Evolutionary conservation across 345 rosid species (phyloP).

Genomic region (Schrenkiella parvula): DNA sequence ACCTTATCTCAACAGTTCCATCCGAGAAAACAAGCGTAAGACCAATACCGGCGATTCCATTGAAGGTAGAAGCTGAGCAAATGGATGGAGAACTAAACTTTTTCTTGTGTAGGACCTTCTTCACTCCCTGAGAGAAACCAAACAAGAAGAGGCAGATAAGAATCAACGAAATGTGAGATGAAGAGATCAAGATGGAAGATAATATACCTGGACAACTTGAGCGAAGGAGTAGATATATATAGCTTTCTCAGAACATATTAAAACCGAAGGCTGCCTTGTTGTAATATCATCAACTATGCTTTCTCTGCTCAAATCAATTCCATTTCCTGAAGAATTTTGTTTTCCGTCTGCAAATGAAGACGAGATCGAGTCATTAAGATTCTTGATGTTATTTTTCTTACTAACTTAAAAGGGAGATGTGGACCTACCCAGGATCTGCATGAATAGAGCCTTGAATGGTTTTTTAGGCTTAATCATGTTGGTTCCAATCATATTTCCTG

Average conservation of each 20-base stretch:
- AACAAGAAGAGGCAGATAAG: neutral
- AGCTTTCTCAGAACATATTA: constrained; percentile 85
- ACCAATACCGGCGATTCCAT: constrained; percentile 53
- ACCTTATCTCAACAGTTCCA: constrained; percentile 87
- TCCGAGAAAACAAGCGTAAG: constrained; percentile 60
- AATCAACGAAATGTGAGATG: neutral
- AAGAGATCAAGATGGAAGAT: neutral
- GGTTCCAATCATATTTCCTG: constrained; percentile 62
- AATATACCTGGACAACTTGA: constrained; percentile 48
- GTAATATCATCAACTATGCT: constrained; percentile 41
- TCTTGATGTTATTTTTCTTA: neutral
- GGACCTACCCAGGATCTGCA: constrained; percentile 68
- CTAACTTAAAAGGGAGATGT: neutral
- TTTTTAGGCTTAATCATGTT: constrained; percentile 68
- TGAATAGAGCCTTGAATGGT: constrained; percentile 71
- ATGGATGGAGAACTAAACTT: constrained; percentile 64
- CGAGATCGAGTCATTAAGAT: neutral
- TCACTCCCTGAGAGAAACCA: constrained; percentile 47
- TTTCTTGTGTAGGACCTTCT: constrained; percentile 79
- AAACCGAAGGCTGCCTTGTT: constrained; percentile 48
- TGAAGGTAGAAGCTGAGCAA: constrained; percentile 81
- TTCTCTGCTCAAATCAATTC: constrained; percentile 32
- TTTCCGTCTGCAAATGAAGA: constrained; percentile 47
- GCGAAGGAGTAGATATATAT: constrained; percentile 65
- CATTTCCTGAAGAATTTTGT: constrained; percentile 37